Percentiles rank a stretch among this genome's conserved stretches.
Evolutionary conservation across 805 yeast species (phyloP).

Genomic region (Saturnispora sanitii): DNA sequence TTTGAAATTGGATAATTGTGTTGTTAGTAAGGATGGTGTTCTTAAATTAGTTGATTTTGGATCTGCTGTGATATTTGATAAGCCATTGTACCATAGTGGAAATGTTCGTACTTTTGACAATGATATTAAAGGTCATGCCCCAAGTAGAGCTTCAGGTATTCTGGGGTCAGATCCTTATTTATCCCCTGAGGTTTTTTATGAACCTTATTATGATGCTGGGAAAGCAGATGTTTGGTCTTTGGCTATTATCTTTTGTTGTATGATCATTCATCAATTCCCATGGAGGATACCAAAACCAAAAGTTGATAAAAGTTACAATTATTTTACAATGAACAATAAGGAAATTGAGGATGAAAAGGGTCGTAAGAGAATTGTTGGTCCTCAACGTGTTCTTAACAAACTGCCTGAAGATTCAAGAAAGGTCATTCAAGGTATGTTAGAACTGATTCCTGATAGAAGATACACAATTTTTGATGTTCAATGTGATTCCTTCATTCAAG

Average conservation of each 20-base stretch:
- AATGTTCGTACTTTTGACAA: background rate
- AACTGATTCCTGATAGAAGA: conserved; percentile 47
- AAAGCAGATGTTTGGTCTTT: conserved; percentile 89
- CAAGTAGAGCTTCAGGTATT: conserved; percentile 67
- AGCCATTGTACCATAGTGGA: background rate
- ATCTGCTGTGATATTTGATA: conserved; percentile 70
- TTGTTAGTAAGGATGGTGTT: conserved; percentile 63
- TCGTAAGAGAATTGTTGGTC: conserved; percentile 37
- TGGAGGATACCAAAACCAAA: conserved; percentile 81
- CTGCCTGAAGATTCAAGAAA: conserved; percentile 59
- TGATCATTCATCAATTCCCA: conserved; percentile 80
- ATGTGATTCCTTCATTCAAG: conserved; percentile 46
- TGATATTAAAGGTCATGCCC: conserved; percentile 12
- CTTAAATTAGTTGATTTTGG: conserved; percentile 91
- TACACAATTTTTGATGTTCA: conserved; percentile 47
- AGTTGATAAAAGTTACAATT: conserved; percentile 62
- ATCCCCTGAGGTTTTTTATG: conserved; percentile 77
- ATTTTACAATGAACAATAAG: conserved; percentile 36
- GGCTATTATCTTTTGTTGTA: conserved; percentile 87
- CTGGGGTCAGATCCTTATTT: conserved; percentile 95
- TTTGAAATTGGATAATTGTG: conserved; percentile 87
- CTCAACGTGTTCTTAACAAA: conserved; percentile 58
- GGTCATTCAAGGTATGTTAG: conserved; percentile 57
- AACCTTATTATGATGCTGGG: conserved; percentile 64
- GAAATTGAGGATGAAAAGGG: conserved; percentile 22